A percentile compares a stretch with the other conserved stretches of the same genome.
Conservation (phyloP, 2,329 filamentous ascomycete genomes). For the Apiospora rasikravindrae region DNA sequence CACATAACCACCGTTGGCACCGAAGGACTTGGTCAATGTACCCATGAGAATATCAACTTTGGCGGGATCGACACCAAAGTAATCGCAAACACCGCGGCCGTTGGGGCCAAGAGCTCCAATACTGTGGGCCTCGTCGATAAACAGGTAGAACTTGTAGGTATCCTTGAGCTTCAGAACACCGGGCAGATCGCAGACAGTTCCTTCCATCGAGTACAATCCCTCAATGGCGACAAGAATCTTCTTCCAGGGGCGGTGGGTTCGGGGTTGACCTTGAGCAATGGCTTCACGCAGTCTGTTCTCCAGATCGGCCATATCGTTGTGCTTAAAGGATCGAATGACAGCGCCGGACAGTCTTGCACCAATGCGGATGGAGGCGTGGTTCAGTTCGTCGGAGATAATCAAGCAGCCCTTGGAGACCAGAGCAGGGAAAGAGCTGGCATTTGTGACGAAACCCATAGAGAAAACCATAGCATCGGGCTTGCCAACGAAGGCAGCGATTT, state of each 20-base stretch:
- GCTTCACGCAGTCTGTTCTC: slow-evolving; percentile 87
- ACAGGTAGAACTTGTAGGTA: slow-evolving; percentile 96
- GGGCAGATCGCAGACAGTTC: slow-evolving; percentile 97
- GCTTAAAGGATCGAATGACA: slow-evolving; percentile 95
- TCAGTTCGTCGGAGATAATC: slow-evolving; percentile 95
- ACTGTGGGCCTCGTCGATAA: slow-evolving; percentile 95
- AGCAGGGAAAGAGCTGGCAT: slow-evolving; percentile 89
- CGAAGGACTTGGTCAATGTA: slow-evolving; percentile 97
- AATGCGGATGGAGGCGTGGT: slow-evolving; percentile 96
- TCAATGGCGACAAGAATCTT: slow-evolving; percentile 98
- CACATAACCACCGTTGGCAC: slow-evolving; percentile 95
- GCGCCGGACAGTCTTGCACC: slow-evolving; percentile 93
- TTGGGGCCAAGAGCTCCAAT: slow-evolving; percentile 88
- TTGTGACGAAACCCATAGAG: slow-evolving; percentile 98
- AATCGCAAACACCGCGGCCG: slow-evolving; percentile 94
- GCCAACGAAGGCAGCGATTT: slow-evolving; percentile 89
- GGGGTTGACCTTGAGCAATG: slow-evolving; percentile 95
- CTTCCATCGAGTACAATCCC: slow-evolving; percentile 99
- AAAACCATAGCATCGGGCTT: slow-evolving; percentile 96
- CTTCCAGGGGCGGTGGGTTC: slow-evolving; percentile 99
- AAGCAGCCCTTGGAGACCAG: slow-evolving; percentile 91
- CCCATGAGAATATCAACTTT: slow-evolving; percentile 98
- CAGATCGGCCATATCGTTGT: slow-evolving; percentile 91
- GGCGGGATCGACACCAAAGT: slow-evolving; percentile 86
- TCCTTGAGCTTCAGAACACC: slow-evolving; percentile 85